Evolutionary conservation across 2,329 filamentous ascomycete species (phyloP), one percentile per base, ranked within the genome.

Genomic region (Didymella lethalis): DNA sequence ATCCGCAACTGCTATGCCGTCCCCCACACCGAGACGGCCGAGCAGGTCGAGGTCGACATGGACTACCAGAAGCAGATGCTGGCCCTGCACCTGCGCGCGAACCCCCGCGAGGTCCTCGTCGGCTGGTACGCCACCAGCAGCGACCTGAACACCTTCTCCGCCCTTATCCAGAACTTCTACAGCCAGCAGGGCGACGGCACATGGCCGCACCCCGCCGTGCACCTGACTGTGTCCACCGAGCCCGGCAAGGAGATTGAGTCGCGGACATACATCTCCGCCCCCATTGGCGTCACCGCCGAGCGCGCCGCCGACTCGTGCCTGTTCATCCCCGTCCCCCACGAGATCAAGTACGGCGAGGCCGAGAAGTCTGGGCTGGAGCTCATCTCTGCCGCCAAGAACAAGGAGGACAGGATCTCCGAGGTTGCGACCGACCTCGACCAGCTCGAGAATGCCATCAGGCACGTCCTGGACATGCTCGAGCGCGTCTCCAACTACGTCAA

Each of bases 41-140:
- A 99, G 81, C 95, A 99, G 81, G 95, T 99, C 73, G 95, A 99
- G 81, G 95, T 99, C 65, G 95, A 99, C 78, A 96, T 99, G 86
- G 95, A 99, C 81, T 99, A 98, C 82, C 95, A 99, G 83, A 98
- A 98, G 87, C 93, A 94, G 80, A 99, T 99, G 95, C 89, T 98
- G 58, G 90, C 91, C 60, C 84, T 99, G 71, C 94, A 97, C 78
- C 88, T 98, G 69, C 94, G 94, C 82, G 94, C 93, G 57, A 91
- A 93, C 79, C 95, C 95, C 49, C 92, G 93, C 80, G 95, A 99
- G 81, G 88, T 93, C 54, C 87, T 99, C 59, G 90, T 99, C 63
- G 95, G 95, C 75, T 99, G 95, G 95, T 99, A 99, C 83, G 96
- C 95, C 64, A 99, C 95, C 48, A 93, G 91, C 75, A 90, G 92